Conservation (phyloP, 768 basidiomycete genomes). For the Galerina sulciceps region DNA sequence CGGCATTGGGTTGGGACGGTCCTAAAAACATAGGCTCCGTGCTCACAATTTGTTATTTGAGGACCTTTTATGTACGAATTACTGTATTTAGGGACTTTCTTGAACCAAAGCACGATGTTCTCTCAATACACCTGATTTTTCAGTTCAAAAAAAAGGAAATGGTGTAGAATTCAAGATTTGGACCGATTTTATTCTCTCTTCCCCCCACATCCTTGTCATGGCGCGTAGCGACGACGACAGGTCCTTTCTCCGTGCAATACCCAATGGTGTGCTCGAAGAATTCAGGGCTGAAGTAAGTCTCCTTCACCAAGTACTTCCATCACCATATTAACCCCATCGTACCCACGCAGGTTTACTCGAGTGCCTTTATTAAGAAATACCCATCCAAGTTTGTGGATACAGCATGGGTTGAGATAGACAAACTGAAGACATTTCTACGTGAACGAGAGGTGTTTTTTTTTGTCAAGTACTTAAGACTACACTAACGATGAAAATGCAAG, state of each 20-base stretch:
- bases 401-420: neutral
- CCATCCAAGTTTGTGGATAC: slow-evolving; percentile 1
- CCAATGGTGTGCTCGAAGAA: slow-evolving; percentile 1
- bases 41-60: too few relatives aligned
- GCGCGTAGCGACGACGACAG: neutral
- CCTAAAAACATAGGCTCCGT: too few relatives aligned
- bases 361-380: neutral
- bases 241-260: neutral
- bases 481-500: neutral
- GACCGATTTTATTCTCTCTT: neutral
- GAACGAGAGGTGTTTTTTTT: neutral
- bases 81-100: too few relatives aligned
- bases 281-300: neutral
- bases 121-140: too few relatives aligned
- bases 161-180: too few relatives aligned
- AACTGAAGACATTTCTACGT: neutral
- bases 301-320: neutral
- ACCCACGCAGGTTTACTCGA: neutral
- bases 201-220: neutral
- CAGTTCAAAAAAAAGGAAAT: too few relatives aligned
- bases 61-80: too few relatives aligned
- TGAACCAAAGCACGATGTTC: too few relatives aligned
- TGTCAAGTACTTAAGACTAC: neutral
- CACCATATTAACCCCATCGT: neutral
- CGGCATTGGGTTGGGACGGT: too few relatives aligned